Conservation (phyloP, 169 alveolate genomes). For the Perkinsus olseni region DNA sequence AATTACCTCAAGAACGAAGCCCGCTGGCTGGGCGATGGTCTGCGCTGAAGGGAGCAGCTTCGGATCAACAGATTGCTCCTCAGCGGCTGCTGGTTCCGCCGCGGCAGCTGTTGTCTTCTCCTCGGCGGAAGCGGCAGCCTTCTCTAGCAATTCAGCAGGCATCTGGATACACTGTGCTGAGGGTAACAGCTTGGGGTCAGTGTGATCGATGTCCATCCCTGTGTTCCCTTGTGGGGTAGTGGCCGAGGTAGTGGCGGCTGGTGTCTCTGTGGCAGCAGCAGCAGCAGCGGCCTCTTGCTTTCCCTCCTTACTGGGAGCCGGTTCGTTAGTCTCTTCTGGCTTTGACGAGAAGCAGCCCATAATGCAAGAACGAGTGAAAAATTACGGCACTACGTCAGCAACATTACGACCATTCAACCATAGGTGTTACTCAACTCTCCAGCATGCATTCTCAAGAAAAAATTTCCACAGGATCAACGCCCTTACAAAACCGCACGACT, state of each 20-base stretch:
- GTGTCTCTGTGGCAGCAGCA: neutral
- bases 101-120: neutral
- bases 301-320: neutral
- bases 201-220: neutral
- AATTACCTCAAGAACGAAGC: neutral
- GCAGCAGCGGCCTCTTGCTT: neutral
- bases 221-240: neutral
- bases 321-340: neutral
- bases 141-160: neutral
- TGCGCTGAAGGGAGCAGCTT: neutral
- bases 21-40: neutral
- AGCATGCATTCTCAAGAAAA: too few species aligned
- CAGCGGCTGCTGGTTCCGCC: neutral
- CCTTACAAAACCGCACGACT: too few species aligned
- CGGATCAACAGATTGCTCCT: neutral
- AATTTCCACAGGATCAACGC: too few species aligned
- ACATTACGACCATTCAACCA: neutral
- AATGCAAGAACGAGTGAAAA: neutral
- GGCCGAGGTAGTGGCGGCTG: neutral
- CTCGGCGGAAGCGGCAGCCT: neutral
- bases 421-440: too few species aligned
- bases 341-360: neutral
- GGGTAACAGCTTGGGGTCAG: neutral
- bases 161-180: neutral
- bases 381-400: neutral